Evolutionary conservation across 305 asterid species (phyloP).

Genomic region (Fraxinus dipetala): DNA sequence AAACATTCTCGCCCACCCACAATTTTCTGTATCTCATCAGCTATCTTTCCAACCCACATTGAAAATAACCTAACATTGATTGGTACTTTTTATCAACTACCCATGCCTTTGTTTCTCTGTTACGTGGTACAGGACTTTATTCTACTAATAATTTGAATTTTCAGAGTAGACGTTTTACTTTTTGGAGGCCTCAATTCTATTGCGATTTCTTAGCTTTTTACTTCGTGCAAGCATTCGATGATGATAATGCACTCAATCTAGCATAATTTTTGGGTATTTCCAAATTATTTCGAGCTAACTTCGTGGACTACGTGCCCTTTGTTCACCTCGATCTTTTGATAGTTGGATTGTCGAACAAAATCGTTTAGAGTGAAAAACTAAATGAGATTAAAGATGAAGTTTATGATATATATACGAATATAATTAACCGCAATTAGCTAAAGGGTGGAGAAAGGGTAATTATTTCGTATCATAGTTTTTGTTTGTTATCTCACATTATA

Average conservation of each 20-base stretch:
- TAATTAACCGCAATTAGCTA: too few species aligned
- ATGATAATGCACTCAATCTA: background rate
- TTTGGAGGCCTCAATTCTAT: background rate
- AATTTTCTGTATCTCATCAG: background rate
- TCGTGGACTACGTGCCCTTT: too few species aligned
- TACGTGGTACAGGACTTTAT: background rate
- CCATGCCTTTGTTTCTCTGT: background rate
- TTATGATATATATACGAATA: too few species aligned
- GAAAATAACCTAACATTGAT: slow-evolving; percentile 49
- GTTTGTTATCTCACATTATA: background rate
- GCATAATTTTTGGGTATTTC: background rate
- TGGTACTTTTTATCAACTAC: background rate
- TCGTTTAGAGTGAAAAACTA: background rate
- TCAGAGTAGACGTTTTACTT: background rate
- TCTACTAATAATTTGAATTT: background rate
- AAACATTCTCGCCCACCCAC: background rate
- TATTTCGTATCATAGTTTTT: background rate
- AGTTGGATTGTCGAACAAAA: too few species aligned
- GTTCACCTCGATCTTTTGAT: too few species aligned
- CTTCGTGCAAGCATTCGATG: background rate
- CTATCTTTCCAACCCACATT: slow-evolving; percentile 35
- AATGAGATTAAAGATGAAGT: background rate
- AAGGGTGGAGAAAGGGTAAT: background rate
- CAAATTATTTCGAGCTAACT: background rate
- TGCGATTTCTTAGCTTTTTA: background rate